Evolutionary conservation across 2,329 filamentous ascomycete species (phyloP).

Genomic region (Aspergillus sp.): DNA sequence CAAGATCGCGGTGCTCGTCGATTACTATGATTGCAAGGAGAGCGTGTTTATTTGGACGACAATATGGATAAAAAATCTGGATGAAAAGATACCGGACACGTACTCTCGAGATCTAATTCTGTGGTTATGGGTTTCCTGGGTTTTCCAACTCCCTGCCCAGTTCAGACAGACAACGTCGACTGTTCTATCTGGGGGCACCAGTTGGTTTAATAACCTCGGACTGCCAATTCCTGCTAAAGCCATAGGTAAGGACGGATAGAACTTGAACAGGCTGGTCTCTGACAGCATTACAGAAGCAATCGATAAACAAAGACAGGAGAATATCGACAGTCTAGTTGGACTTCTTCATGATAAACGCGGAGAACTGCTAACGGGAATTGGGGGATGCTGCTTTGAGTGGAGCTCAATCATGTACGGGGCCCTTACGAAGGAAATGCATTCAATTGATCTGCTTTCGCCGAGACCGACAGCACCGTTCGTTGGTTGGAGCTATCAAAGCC

Average conservation of each 20-base stretch:
- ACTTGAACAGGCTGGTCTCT: neutral
- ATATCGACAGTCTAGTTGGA: conserved; percentile 11
- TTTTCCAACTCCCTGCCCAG: conserved; percentile 16
- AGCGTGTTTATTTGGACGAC: conserved; percentile 13
- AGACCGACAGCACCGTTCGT: conserved; percentile 17
- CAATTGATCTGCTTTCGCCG: conserved; percentile 14
- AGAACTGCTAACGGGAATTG: conserved; percentile 4
- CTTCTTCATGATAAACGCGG: conserved; percentile 14
- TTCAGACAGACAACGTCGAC: conserved; percentile 19
- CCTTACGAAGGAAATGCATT: conserved; percentile 17
- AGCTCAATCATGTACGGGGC: conserved; percentile 26
- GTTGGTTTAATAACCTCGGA: conserved; percentile 15
- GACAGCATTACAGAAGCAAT: conserved; percentile 16
- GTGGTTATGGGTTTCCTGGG: conserved; percentile 18
- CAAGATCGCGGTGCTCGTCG: conserved; percentile 22
- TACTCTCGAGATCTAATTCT: conserved; percentile 9
- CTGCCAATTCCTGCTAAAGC: conserved; percentile 21
- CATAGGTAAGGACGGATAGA: conserved; percentile 14
- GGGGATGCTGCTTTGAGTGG: conserved; percentile 25
- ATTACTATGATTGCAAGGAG: conserved; percentile 26
- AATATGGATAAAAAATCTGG: conserved; percentile 18
- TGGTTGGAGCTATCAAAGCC: conserved; percentile 3
- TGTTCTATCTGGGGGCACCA: conserved; percentile 16
- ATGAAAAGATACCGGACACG: conserved; percentile 7
- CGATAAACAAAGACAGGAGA: conserved; percentile 12